Evolutionary conservation across 805 yeast genomes (phyloP), one percentile per base, ranked within the genome.

Genomic region (Saccharomycopsis fodiens): DNA sequence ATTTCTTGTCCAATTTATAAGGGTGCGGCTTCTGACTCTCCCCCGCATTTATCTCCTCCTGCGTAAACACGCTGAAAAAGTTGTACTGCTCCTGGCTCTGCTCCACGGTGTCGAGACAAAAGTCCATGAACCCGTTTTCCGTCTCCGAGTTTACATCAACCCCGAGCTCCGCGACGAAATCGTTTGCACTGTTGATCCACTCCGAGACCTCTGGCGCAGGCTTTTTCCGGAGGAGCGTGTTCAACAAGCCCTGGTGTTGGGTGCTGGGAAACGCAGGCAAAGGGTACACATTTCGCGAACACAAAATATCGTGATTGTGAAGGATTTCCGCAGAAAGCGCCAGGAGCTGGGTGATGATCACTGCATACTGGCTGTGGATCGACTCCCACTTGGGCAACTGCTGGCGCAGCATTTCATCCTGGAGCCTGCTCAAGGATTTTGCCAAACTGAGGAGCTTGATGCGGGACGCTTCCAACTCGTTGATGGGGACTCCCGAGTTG

Each of bases 141-240:
- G 34, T 39, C 16, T 21, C 35, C 2, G 36, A 16, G 13, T 17
- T 35, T 3, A 41, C 41, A 20, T 46, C 40, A 10, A 46, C 34
- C 3, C 40, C 43, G 39, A 48, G 22, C n/a, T 39, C 32, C 12
- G 39, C 34, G 2, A 48, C 45, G 19, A 43, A 35, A 12, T 31
- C 21, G 22, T 45, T 43, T 1, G 76, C 76, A 17, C 65, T 61
- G 29, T 70, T 69, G 5, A 88, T 74, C 97, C 97, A 91, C 39
- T 78, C 84, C 42, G 79, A 85, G 2, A 91, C 95, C 52, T 89
- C 97, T 0, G 98, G 97, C 8, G 85, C 67, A 41, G 82, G 82
- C 59, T 89, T 91, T 60, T 89, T 93, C 48, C 97, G 73, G 49
- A 93, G 62, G 49, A 93, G 67, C 0, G 97, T 88, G 0, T 95